These are phyloP conservation scores for Dryas integrifolia DNA, from an alignment of 331 rosid genomes.

Conservation along the genomic window DNA sequence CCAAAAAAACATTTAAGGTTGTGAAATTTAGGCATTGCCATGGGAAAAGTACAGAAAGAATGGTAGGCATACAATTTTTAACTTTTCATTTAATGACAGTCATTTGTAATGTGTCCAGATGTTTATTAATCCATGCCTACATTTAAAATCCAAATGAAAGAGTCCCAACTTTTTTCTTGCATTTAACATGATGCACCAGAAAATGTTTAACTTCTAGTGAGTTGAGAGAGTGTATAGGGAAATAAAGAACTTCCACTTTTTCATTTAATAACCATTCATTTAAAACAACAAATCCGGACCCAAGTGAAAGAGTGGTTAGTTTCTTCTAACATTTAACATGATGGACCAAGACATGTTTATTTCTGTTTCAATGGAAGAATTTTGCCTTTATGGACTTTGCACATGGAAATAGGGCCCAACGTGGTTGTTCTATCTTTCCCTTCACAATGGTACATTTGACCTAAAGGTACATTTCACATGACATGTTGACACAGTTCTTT, in stretches of 20 bases:
- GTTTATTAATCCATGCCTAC: neutral
- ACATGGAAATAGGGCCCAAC: neutral
- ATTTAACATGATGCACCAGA: neutral
- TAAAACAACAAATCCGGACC: neutral
- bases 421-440: conserved; percentile 3
- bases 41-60: neutral
- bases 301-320: neutral
- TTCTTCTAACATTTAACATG: neutral
- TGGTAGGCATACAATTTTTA: neutral
- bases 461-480: neutral
- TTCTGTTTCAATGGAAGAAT: neutral
- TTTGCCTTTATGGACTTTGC: neutral
- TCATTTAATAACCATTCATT: neutral
- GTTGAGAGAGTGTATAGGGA: neutral
- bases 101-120: neutral
- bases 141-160: neutral
- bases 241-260: neutral
- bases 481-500: neutral
- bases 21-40: neutral
- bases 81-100: neutral
- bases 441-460: neutral
- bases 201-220: neutral
- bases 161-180: neutral
- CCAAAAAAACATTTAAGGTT: neutral
- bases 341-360: neutral